A percentile compares a stretch with the other conserved stretches of the same genome.
phyloP scores from a whole-genome alignment of 495 filamentous ascomycete genomes.

The Cercophora newfieldiana region DNA sequence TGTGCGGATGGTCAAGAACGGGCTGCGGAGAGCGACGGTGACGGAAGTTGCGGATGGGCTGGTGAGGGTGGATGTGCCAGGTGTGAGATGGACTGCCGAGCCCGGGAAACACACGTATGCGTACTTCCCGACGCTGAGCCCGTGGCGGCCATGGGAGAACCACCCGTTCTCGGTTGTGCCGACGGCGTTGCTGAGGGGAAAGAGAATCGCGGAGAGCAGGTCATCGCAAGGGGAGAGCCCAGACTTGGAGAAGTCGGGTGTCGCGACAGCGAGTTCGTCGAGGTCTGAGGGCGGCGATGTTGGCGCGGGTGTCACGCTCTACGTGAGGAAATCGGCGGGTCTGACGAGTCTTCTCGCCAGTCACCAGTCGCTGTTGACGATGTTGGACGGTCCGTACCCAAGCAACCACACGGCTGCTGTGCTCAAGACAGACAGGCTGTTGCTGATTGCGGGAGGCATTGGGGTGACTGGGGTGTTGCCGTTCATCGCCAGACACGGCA shows the following conservation, averaged over 20 bases:
- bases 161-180: conserved; percentile 45
- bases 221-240: not conserved
- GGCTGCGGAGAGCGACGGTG: conserved; percentile 32
- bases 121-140: conserved; percentile 45
- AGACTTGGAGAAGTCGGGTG: not conserved
- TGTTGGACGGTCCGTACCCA: conserved; percentile 37
- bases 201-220: not conserved
- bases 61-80: conserved; percentile 37
- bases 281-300: not conserved
- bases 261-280: not conserved
- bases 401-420: conserved; percentile 10
- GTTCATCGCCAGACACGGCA: conserved; percentile 30
- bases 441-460: conserved; percentile 48
- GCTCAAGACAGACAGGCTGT: conserved; percentile 32
- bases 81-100: conserved; percentile 15
- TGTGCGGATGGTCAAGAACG: conserved; percentile 32
- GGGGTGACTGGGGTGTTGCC: conserved; percentile 43
- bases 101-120: conserved; percentile 34
- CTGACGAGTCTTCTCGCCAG: conserved; percentile 28
- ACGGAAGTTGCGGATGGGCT: conserved; percentile 36
- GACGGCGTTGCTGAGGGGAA: not conserved
- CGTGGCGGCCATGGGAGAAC: conserved; percentile 44
- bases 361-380: conserved; percentile 23
- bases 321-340: conserved; percentile 32
- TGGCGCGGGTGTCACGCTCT: conserved; percentile 26